Evolutionary conservation across 805 yeast genomes (phyloP), one percentile per base, ranked within the genome.

Genomic region (Saturnispora sekii): DNA sequence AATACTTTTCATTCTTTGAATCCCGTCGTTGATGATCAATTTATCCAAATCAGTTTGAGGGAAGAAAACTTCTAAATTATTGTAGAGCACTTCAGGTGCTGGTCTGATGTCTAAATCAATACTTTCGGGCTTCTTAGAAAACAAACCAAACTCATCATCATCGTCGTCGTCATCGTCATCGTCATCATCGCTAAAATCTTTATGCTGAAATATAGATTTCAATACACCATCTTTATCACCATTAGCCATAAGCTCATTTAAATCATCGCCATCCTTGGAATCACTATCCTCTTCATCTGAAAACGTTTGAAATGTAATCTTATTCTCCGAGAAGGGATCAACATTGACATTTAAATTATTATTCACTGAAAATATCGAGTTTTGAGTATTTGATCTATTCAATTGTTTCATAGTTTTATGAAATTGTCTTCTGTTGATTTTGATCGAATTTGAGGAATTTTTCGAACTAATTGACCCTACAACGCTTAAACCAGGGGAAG

Each of bases 41-140:
- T 82, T 84, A 59, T 93, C 99, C 48, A 93, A 71, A 62, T 90
- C 90, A 0, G 97, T 80, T 54, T 84, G 74, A 0, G 98, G 98
- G 69, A 93, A 93, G 60, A 84, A 93, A 56, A 77, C 76, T 53
- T 93, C 99, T 50, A 93, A 73, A 55, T 93, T 89, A 45, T 87
- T 86, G 59, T 89, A 93, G 29, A 93, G 82, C 35, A 85, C 94
- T 57, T 90, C 97, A 1, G 95, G 83, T 0, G 97, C 88, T 2
- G 99, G 99, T 59, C 99, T 77, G 12, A 93, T 81, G 7, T 82
- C 79, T 86, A 64, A 51, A 4, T 37, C 35, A 32, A 43, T 65
- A 0, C 95, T 62, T 6, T 56, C 66, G 0, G 95, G 93, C 0
- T 81, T 89, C 49, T 74, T 79, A n/a, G 75, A 83, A 66, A 89